Evolutionary conservation across 2,329 filamentous ascomycete species (phyloP).

Genomic region (Delphinella strobiligena): DNA sequence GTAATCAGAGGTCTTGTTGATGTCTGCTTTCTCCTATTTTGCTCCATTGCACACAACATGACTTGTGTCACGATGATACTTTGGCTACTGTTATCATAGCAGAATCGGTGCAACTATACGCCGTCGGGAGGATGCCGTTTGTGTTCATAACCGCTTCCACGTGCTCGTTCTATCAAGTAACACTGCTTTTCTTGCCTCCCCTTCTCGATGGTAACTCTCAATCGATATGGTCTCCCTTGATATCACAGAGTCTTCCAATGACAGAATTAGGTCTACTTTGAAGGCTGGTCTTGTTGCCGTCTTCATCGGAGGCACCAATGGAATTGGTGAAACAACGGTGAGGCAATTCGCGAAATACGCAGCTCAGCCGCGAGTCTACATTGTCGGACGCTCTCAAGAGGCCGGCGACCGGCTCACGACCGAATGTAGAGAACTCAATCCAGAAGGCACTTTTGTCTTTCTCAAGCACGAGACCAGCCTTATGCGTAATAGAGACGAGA

Average conservation of each 20-base stretch:
- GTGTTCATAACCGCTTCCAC: too few species aligned
- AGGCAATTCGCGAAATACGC: slow-evolving; percentile 32
- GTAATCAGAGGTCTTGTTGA: too few species aligned
- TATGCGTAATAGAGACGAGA: slow-evolving; percentile 36
- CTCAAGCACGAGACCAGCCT: slow-evolving; percentile 34
- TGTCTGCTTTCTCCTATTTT: too few species aligned
- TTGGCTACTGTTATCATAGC: too few species aligned
- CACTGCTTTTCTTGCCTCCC: too few species aligned
- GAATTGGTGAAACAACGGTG: slow-evolving; percentile 38
- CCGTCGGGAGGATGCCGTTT: too few species aligned
- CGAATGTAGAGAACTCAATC: slow-evolving; percentile 33
- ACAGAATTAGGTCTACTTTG: slow-evolving; percentile 19
- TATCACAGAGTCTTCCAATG: slow-evolving; percentile 24
- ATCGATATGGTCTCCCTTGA: slow-evolving; percentile 23
- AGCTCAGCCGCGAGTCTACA: slow-evolving; percentile 30
- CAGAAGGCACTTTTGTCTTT: slow-evolving; percentile 35
- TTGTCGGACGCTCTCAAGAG: slow-evolving; percentile 36
- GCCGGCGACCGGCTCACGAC: slow-evolving; percentile 27
- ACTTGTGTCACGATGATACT: too few species aligned
- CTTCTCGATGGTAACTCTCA: too few species aligned
- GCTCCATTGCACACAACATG: too few species aligned
- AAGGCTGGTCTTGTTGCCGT: slow-evolving; percentile 33
- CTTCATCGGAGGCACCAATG: slow-evolving; percentile 40
- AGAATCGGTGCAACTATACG: too few species aligned
- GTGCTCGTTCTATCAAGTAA: too few species aligned